These are phyloP conservation scores for Boechera stricta DNA, from an alignment of 345 rosid genomes.

Conservation along the genomic window DNA sequence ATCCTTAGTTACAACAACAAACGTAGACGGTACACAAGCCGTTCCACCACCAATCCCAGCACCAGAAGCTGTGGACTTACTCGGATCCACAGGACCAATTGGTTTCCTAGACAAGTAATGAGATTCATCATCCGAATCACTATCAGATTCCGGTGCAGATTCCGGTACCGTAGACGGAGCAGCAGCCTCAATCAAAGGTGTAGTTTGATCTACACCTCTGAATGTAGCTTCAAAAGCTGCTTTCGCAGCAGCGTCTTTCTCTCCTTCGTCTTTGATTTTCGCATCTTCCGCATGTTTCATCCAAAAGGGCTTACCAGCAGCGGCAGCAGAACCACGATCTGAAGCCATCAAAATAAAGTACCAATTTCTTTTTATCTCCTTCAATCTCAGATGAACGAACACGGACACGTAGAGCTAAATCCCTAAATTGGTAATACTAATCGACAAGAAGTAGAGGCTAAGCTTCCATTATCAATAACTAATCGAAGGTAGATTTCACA, in stretches of 20 bases:
- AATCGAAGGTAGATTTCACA: constrained; percentile 20
- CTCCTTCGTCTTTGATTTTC: constrained; percentile 86
- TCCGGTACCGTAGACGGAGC: constrained; percentile 50
- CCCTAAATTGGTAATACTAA: not conserved
- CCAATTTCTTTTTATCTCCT: constrained; percentile 1
- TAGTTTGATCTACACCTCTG: constrained; percentile 57
- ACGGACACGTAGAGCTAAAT: not conserved
- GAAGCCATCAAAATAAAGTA: constrained; percentile 53
- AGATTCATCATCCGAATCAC: constrained; percentile 71
- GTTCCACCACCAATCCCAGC: constrained; percentile 95
- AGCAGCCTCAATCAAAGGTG: constrained; percentile 55
- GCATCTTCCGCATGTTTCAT: constrained; percentile 98
- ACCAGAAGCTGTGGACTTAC: constrained; percentile 86
- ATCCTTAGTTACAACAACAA: constrained; percentile 83
- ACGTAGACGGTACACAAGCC: constrained; percentile 85
- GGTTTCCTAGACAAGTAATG: constrained; percentile 75
- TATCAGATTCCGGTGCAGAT: constrained; percentile 53
- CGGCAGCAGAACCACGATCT: constrained; percentile 46
- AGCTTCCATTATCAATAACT: constrained; percentile 28
- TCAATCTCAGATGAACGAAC: not conserved
- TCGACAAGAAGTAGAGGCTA: constrained; percentile 10
- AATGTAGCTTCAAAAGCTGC: constrained; percentile 98
- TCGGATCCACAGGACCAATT: constrained; percentile 86
- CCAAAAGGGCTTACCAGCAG: constrained; percentile 76
- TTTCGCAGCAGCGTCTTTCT: constrained; percentile 91